Base-by-base conservation (phyloP, 2,329 filamentous ascomycete species). In the Neonectria neomacrospora region DNA sequence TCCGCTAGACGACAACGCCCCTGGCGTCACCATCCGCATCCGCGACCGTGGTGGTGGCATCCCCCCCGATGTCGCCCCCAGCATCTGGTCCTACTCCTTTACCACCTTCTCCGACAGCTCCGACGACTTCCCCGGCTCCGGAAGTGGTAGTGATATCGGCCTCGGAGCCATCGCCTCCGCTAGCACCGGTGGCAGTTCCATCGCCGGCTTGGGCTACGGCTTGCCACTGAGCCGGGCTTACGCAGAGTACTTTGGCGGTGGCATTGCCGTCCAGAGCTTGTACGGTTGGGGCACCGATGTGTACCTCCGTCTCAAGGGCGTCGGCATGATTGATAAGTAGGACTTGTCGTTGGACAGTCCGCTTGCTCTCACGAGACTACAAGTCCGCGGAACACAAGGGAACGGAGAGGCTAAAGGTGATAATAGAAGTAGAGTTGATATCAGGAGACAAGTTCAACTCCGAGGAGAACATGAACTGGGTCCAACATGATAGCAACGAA, bases 61-160 rank as follows among this genome's bases (percentile, higher is more conserved):
- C 59, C 87, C 89, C 1, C 92, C 94, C 0, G 92, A 94, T 16
- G 90, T 96, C 28, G 81, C 96, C 34, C 89, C 90, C 5, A 90
- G 95, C 69, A 94, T 99, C 62, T 99, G 96, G 94, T 94, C 94
- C 7, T 99, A 98, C 77, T 96, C 92, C 66, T 99, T 97, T 77
- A 97, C 95, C 20, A 99, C 96, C 0, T 98, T 98, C 78, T 90
- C 88, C 60, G 92, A 87, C 65, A 82, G 87, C 61, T 41, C 64
- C 6, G 75, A 81, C 44, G 80, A 81, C 5, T 68, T 80, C 50
- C 76, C 79, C 30, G 79, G 78, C 20, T 78, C 80, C 9, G 76
- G 79, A 37, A 78, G 80, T 47, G 75, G 78, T 45, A 77, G 76
- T 30, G 79, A 80, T 20, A 41, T 41, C 30, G 92, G 91, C 0